A percentile compares a stretch with the other conserved stretches of the same genome.
These are phyloP conservation scores for Cyberlindnera mycetangii DNA, from an alignment of 805 yeast species.

Conservation along the genomic window DNA sequence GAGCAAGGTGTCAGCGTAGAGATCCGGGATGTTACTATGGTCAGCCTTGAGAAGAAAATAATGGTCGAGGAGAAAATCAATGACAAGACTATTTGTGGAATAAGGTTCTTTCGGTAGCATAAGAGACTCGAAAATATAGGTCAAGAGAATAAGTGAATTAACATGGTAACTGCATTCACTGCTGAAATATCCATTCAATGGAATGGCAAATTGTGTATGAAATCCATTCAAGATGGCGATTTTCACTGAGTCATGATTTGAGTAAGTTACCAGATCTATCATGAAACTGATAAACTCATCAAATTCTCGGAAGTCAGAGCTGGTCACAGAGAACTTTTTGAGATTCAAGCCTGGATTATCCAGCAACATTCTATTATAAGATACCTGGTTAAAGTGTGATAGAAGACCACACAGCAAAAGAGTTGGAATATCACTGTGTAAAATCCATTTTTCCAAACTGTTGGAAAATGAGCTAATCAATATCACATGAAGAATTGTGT, in stretches of 20 bases:
- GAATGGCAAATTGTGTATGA: constrained; percentile 11
- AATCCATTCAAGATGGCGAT: constrained; percentile 14
- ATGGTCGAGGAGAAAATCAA: constrained; percentile 7
- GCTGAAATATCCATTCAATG: constrained; percentile 7
- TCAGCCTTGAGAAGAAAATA: constrained; percentile 1
- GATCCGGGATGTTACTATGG: background rate
- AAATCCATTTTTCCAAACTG: constrained; percentile 18
- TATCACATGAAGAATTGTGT: constrained; percentile 16
- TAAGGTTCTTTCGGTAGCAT: constrained; percentile 1
- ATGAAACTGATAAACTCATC: constrained; percentile 13
- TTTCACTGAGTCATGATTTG: constrained; percentile 10
- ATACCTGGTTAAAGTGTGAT: constrained; percentile 14
- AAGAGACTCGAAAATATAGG: constrained; percentile 11
- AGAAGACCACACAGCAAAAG: constrained; percentile 17
- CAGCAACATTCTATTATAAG: constrained; percentile 9
- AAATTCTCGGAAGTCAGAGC: constrained; percentile 5
- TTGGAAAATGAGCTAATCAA: constrained; percentile 15
- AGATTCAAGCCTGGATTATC: background rate
- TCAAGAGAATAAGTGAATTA: constrained; percentile 11
- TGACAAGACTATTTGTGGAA: background rate
- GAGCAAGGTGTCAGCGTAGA: constrained; percentile 1
- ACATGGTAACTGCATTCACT: background rate
- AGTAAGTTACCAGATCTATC: constrained; percentile 11
- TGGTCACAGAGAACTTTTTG: background rate
- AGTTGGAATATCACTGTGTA: constrained; percentile 22